These are phyloP conservation scores for Salix brachista DNA, from an alignment of 345 rosid species.

Conservation along the genomic window DNA sequence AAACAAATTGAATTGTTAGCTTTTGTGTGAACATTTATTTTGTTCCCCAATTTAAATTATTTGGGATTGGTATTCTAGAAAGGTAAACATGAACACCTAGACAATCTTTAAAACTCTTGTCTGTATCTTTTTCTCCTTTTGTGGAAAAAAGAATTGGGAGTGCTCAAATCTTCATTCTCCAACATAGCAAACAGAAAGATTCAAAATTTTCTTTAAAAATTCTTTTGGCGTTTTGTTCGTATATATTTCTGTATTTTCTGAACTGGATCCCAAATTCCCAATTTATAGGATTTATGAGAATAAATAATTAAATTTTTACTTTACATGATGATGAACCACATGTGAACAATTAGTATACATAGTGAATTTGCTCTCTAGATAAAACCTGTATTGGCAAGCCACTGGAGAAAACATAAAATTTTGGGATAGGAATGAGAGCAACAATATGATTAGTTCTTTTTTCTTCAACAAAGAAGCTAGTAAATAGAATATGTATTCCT, in stretches of 20 bases:
- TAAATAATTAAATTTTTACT: not conserved
- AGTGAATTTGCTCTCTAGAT: not conserved
- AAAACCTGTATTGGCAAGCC: not conserved
- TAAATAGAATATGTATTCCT: not conserved
- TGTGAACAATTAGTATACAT: not conserved
- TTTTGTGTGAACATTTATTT: not conserved
- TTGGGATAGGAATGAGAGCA: not conserved
- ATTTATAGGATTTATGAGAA: not conserved
- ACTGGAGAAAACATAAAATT: not conserved
- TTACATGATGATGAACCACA: not conserved
- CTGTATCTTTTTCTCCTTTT: not conserved
- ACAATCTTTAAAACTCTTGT: not conserved
- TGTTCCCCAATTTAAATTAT: not conserved
- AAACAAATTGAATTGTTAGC: not conserved
- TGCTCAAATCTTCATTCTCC: not conserved
- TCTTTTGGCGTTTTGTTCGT: not conserved
- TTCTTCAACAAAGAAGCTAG: not conserved
- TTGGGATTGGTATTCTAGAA: not conserved
- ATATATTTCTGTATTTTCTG: not conserved
- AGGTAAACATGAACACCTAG: not conserved
- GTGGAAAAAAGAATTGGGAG: not conserved
- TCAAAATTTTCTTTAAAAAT: not conserved
- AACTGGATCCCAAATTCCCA: not conserved
- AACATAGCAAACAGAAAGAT: not conserved
- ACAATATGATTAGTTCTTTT: not conserved